phyloP scores from a whole-genome alignment of 2,329 filamentous ascomycete genomes.

The Epichloe typhina region DNA sequence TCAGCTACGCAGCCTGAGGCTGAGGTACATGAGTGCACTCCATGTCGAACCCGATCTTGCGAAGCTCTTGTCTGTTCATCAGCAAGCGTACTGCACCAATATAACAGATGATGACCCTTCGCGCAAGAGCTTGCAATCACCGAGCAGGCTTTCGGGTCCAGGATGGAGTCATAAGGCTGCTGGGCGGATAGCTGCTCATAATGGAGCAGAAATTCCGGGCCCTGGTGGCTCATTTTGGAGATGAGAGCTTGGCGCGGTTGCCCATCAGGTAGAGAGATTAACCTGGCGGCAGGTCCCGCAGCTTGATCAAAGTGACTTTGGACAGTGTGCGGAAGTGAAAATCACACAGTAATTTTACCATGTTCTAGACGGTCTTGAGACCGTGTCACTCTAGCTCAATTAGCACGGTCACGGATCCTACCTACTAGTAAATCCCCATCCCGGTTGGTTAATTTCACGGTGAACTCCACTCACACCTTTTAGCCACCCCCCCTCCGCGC shows the following conservation, averaged over 20 bases:
- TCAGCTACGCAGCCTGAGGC: too few relatives aligned
- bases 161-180: not conserved
- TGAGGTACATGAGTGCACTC: too few relatives aligned
- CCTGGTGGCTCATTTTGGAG: not conserved
- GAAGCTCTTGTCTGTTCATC: too few relatives aligned
- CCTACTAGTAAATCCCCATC: constrained; percentile 16
- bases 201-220: not conserved
- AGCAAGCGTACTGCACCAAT: too few relatives aligned
- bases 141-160: not conserved
- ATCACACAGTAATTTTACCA: not conserved
- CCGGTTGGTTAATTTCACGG: constrained; percentile 29
- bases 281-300: constrained; percentile 2
- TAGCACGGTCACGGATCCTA: constrained; percentile 12
- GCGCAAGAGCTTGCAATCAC: not conserved
- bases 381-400: not conserved
- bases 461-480: constrained; percentile 28
- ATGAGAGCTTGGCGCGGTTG: constrained; percentile 4
- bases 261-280: not conserved
- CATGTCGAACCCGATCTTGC: too few relatives aligned
- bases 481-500: constrained; percentile 12
- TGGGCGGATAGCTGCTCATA: not conserved
- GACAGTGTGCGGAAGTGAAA: not conserved
- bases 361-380: fast-evolving
- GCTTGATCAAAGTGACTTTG: not conserved
- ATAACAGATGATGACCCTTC: too few relatives aligned